Percentiles rank a stretch among this genome's conserved stretches.
phyloP scores from a whole-genome alignment of 2,329 filamentous ascomycete species.

The Colletotrichum abscissum region DNA sequence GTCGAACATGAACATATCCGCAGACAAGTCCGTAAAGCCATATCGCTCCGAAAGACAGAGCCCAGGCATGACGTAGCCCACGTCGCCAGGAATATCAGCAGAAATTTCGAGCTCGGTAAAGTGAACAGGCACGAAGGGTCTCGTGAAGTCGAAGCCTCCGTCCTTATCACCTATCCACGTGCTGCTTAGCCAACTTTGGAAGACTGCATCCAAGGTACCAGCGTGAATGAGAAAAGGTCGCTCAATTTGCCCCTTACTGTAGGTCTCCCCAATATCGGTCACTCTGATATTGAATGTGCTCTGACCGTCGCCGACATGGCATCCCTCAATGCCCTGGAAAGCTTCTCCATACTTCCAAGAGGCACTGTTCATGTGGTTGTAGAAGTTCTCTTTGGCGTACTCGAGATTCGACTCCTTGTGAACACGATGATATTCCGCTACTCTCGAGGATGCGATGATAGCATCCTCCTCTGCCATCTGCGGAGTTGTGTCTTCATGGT shows the following conservation, averaged over 20 bases:
- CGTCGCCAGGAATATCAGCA: background rate
- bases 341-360: background rate
- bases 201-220: background rate
- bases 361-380: background rate
- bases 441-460: background rate
- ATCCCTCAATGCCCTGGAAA: conserved; percentile 1
- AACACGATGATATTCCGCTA: background rate
- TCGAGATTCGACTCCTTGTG: background rate
- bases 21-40: conserved; percentile 1
- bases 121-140: background rate
- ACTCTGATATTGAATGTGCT: background rate
- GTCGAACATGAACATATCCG: conserved; percentile 2
- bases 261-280: background rate
- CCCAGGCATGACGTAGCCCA: background rate
- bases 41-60: background rate
- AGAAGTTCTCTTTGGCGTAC: conserved; percentile 1
- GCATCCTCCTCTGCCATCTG: background rate
- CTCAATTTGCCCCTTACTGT: background rate
- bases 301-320: background rate
- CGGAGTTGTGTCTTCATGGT: background rate
- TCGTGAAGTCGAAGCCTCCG: background rate
- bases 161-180: background rate
- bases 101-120: background rate
- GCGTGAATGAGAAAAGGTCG: conserved; percentile 2
- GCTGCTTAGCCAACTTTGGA: background rate